Evolutionary conservation across 768 basidiomycete genomes (phyloP), one percentile per base, ranked within the genome.

Genomic region (Boletus pseudopeckii): DNA sequence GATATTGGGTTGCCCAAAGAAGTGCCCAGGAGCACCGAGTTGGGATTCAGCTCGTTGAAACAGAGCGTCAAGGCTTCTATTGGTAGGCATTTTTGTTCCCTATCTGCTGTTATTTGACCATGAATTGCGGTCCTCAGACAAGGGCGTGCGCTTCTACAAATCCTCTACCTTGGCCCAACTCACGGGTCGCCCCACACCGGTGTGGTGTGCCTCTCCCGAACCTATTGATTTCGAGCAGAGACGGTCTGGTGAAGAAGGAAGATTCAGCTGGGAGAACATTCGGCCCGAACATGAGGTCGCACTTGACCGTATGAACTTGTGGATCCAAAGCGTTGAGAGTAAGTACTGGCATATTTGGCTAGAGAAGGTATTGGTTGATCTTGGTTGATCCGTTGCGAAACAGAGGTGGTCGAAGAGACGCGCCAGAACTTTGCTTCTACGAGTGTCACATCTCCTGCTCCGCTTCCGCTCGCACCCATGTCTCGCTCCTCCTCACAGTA

Each of bases 301-400:
- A 14, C 56, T 73, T 3, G 88, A 92, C 59, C 76, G 90, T 48
- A 84, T 92, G 86, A 79, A 83, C 1, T 72, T 86, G 48, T 92
- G 91, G 91, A 86, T 90, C 71, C 80, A 80, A 59, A 89, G 83
- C 54, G 87, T 91, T 15, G 90, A 92, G 71, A 86, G 90, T 91
- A 67, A 65, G 89, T 80, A 9, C 34, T 33, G 30, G 4, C 4
- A 5, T 36, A 22, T 44, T 28, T 47, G 30, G 39, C 10, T 18
- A 32, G 20, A 53, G 43, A 10, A 20, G 34, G 1, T 6, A 30
- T 22, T 22, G 5, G 15, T n/a, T 61, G 41, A 49, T 56, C 50
- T 20, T 22, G 5, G 14, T 18, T 61, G 41, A 49, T 56, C 49
- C n/a, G 2, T 54, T 43, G 22, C 9, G 17, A 47, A 57, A 46